Base-by-base conservation (phyloP, 306 rosid species). In the Glycyrrhiza uralensis region DNA sequence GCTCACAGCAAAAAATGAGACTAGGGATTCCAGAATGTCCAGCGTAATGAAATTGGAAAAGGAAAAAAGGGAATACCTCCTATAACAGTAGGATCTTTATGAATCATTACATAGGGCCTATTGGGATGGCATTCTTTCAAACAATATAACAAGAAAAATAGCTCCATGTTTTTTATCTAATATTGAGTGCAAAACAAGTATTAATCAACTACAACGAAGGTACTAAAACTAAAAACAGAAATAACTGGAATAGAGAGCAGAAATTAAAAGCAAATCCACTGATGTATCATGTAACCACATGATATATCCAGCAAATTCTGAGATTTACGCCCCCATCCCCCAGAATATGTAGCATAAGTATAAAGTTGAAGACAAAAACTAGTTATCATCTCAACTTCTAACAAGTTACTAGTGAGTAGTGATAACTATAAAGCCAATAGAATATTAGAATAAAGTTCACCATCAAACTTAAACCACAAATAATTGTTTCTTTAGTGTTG, bases 231-330 rank as follows among this genome's bases (percentile, higher is more conserved):
- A 47, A 19, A 44, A 52, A 44, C 23, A 64, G 36, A 20, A 78
- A 24, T 52, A 61, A 44, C 55, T 55, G 46, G 23, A 17, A 36
- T 17, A 35, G 19, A 55, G 19, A 24, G 11, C 49, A 56, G 57
- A 24, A 56, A 42, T 4, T 67, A 55, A 33, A 71, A 19, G 56
- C 61, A 35, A 41, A 71, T 63, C 41, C 54, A 36, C n/a, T 13
- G 58, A 45, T 14, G 35, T 26, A 41, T 38, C 13, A 22, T n/a
- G 39, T 26, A 57, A 46, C 32, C 74, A 35, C 46, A 35, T 54
- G 29, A 65, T 56, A 79, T 44, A 65, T 72, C 64, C 75, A 57
- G 64, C 28, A 71, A 55, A 63, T 30, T 35, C 33, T 71, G 30
- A 28, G 42, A 63, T 23, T 59, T 55, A 39, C 26, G 6, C 11